Percentiles rank a stretch among this genome's conserved stretches.
Evolutionary conservation across 257 asterid genomes (phyloP).

Genomic region (Oldenlandia corymbosa): DNA sequence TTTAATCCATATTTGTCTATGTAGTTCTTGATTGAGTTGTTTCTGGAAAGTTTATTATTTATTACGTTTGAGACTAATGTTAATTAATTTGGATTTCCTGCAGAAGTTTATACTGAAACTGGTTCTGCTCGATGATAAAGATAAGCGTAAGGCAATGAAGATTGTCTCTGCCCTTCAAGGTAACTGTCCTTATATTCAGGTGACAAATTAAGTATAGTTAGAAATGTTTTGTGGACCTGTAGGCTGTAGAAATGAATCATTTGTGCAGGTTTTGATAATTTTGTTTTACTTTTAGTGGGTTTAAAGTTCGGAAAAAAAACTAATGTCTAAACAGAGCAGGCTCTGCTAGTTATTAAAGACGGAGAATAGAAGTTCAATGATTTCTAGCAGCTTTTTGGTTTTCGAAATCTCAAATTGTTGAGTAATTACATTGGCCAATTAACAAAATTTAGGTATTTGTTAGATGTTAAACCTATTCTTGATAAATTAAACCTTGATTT

Average conservation of each 20-base stretch:
- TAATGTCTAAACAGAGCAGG: background rate
- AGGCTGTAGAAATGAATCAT: background rate
- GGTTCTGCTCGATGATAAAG: conserved; percentile 61
- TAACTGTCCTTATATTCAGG: conserved; percentile 20
- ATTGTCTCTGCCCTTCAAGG: conserved; percentile 70
- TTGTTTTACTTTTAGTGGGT: background rate
- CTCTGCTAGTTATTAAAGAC: no score
- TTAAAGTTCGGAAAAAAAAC: background rate
- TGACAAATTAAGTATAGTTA: background rate
- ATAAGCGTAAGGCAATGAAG: conserved; percentile 74
- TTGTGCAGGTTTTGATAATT: background rate
- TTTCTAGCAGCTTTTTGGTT: no score
- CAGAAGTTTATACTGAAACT: conserved; percentile 72
- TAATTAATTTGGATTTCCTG: conserved; percentile 9
- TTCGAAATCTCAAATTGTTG: no score
- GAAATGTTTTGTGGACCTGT: conserved; percentile 1
- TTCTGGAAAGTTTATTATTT: background rate
- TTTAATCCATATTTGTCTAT: background rate
- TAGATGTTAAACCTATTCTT: background rate
- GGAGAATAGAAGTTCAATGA: no score
- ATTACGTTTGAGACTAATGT: background rate
- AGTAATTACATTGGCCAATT: no score
- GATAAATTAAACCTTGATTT: no score
- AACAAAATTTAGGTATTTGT: no score
- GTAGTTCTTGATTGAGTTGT: background rate